phyloP scores from a whole-genome alignment of 2,329 filamentous ascomycete genomes.

The Cercospora berteroae region DNA sequence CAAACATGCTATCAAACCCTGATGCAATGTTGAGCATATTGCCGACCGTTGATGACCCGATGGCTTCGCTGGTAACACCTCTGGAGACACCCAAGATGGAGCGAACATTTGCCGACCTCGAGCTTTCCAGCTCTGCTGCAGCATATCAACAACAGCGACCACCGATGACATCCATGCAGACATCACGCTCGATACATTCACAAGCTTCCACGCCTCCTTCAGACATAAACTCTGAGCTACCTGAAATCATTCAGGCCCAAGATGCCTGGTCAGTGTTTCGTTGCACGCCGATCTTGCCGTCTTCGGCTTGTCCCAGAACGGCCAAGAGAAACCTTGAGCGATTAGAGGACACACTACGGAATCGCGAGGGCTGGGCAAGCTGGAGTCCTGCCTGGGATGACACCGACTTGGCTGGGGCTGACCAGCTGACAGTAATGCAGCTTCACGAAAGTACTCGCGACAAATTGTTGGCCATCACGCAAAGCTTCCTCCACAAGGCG shows the following conservation, averaged over 20 bases:
- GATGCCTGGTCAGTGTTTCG: conserved; percentile 55
- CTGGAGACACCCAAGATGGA: conserved; percentile 50
- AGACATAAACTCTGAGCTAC: conserved; percentile 40
- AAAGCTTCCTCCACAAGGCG: conserved; percentile 68
- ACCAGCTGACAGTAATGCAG: conserved; percentile 49
- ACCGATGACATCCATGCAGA: conserved; percentile 33
- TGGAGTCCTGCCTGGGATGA: conserved; percentile 54
- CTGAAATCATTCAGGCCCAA: conserved; percentile 51
- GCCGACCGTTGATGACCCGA: conserved; percentile 41
- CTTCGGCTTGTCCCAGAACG: conserved; percentile 51
- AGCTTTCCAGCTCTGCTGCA: conserved; percentile 44
- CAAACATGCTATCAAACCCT: conserved; percentile 40
- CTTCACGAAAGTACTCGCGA: conserved; percentile 60
- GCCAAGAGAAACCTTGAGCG: conserved; percentile 52
- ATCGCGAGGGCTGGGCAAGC: conserved; percentile 52
- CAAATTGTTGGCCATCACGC: conserved; percentile 68
- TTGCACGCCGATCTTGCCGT: conserved; percentile 51
- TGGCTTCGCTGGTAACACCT: conserved; percentile 46
- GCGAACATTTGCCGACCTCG: conserved; percentile 48
- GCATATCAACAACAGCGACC: conserved; percentile 45
- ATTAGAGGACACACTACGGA: conserved; percentile 52
- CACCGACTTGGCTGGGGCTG: conserved; percentile 47
- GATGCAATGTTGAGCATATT: conserved; percentile 49
- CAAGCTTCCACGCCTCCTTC: conserved; percentile 23
- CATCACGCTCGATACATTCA: conserved; percentile 22